These are phyloP conservation scores for Cutaneotrichosporon daszewskae DNA, from an alignment of 1,284 basidiomycete genomes.

Conservation along the genomic window DNA sequence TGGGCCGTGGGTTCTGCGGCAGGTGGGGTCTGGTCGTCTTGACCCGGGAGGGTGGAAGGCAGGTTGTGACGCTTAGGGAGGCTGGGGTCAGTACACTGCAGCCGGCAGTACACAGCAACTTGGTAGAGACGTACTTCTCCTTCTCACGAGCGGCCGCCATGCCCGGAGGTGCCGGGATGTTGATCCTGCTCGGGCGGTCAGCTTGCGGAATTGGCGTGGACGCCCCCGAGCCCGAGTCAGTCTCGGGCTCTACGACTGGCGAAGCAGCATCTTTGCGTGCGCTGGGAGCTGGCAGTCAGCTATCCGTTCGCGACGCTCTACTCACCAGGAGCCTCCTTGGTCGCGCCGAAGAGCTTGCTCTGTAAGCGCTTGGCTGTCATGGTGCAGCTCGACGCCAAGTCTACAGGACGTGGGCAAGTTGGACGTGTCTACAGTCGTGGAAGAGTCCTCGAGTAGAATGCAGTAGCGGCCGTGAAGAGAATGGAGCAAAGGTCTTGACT, in stretches of 20 bases:
- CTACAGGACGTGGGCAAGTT: background rate
- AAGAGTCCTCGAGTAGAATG: background rate
- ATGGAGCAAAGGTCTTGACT: too few relatives aligned
- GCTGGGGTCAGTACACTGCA: background rate
- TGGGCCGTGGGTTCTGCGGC: background rate
- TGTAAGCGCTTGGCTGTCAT: slow-evolving; percentile 61
- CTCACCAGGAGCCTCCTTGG: slow-evolving; percentile 6
- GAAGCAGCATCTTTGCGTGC: too few relatives aligned
- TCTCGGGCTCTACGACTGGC: too few relatives aligned
- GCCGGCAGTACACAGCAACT: too few relatives aligned
- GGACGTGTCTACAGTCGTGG: background rate
- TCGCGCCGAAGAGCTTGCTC: slow-evolving; percentile 62
- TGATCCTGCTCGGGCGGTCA: slow-evolving; percentile 66
- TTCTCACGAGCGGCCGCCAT: too few relatives aligned
- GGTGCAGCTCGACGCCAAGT: too few relatives aligned
- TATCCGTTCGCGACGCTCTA: background rate
- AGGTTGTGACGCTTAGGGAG: background rate
- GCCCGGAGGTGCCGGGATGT: slow-evolving; percentile 65
- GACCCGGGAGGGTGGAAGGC: background rate
- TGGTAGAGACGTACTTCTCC: slow-evolving; percentile 33
- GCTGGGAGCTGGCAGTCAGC: too few relatives aligned
- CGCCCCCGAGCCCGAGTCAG: too few relatives aligned
- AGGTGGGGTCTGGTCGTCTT: background rate
- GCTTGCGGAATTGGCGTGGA: too few relatives aligned
- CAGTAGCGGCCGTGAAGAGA: too few relatives aligned